Evolutionary conservation across 2,329 filamentous ascomycete species (phyloP), one percentile per base, ranked within the genome.

Genomic region (Diaporthe destruens): DNA sequence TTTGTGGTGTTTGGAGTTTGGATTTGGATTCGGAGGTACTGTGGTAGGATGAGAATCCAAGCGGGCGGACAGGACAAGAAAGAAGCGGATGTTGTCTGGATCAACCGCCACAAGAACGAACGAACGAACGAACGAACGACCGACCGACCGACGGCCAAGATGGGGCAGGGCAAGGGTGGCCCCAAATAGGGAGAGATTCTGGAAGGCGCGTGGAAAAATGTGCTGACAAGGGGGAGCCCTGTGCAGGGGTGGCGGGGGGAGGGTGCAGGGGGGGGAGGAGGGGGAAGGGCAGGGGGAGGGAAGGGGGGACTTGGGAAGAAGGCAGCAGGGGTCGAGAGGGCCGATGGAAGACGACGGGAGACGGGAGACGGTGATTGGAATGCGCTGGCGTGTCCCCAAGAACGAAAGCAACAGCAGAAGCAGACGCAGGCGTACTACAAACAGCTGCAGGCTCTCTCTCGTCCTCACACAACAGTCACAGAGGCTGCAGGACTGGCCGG

Each of bases 151-250:
- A 63, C 55, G 47, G 29, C 68, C 49, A 44, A 11, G 66, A 55
- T 42, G 49, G 57, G 67, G 32, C 44, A 55, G 67, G 59, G 53
- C 42, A 47, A 44, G 55, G 42, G 54, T 25, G 59, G 61, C 55
- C 54, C 49, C 72, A 68, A 47, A 65, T 71, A 61, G 72, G 61
- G 69, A 68, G 69, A 68, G 72, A 56, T 74, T 74, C 72, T 74
- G 69, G 72, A 74, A 73, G 71, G 70, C 72, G 63, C 47, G 69
- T 74, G 49, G 72, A 74, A 74, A 69, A 65, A 25, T 74, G 61
- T 74, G 54, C 69, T 36, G 63, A 57, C 69, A 39, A 69, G 61
- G 72, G 72, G 55, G 23, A 4, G 36, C 71, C 71, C 56, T 56
- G 36, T 23, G 23, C 39, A 32, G 36, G 51, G 51, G 53, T 56